phyloP scores from a whole-genome alignment of 2,329 filamentous ascomycete genomes.

The Sclerotiophoma versabilis region DNA sequence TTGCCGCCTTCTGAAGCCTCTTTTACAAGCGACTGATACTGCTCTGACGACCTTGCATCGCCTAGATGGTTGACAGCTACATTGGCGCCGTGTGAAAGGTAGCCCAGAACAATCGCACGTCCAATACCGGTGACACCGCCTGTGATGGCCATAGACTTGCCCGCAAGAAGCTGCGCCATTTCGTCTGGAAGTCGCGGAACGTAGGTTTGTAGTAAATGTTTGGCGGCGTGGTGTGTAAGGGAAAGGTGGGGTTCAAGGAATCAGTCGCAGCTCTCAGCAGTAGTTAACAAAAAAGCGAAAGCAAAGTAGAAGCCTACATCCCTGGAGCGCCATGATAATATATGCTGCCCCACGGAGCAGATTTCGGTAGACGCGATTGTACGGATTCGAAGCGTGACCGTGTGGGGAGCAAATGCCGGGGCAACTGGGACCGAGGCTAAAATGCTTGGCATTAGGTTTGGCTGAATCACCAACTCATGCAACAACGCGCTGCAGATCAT shows the following conservation, averaged over 20 bases:
- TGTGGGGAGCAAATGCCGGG: constrained; percentile 27
- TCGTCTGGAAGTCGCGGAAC: not conserved
- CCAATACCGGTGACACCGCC: constrained; percentile 88
- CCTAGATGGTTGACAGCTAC: constrained; percentile 84
- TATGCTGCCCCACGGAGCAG: constrained; percentile 22
- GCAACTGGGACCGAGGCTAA: not conserved
- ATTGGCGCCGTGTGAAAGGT: constrained; percentile 76
- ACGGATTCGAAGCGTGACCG: constrained; percentile 16
- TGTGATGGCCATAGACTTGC: constrained; percentile 85
- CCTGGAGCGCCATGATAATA: constrained; percentile 20
- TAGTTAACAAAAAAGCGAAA: not conserved
- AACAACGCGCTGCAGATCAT: constrained; percentile 23
- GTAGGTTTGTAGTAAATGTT: not conserved
- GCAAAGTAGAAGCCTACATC: not conserved
- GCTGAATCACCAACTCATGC: constrained; percentile 24
- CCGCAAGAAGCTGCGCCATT: constrained; percentile 63
- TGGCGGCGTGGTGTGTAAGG: constrained; percentile 9
- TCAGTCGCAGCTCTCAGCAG: not conserved
- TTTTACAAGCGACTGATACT: constrained; percentile 57
- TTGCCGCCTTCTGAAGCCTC: constrained; percentile 42
- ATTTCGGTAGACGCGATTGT: constrained; percentile 25
- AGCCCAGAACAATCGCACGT: constrained; percentile 81
- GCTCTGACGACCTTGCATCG: constrained; percentile 55
- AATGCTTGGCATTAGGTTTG: constrained; percentile 29
- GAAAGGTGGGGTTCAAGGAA: constrained; percentile 11